Conservation (phyloP, 108 stramenopile species). For the Cyclostephanos invisitatus region DNA sequence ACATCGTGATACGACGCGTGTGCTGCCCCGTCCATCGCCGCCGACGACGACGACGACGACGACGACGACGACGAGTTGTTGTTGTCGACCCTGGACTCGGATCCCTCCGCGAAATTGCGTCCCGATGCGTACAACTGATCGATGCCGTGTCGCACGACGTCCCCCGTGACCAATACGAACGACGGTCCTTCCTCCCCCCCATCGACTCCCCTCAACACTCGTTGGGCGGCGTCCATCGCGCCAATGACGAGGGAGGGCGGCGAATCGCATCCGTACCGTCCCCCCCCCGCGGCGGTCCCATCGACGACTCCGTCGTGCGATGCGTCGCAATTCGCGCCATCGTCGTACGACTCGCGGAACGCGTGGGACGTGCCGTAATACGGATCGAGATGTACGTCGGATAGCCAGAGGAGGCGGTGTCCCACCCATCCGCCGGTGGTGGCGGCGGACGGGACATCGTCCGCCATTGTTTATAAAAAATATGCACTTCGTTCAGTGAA, state of each 20-base stretch:
- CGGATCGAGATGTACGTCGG: conserved; percentile 73
- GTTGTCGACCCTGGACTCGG: not conserved
- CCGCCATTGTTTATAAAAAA: no score
- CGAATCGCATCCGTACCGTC: conserved; percentile 49
- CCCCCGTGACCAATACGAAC: conserved; percentile 62
- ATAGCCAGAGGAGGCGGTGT: conserved; percentile 68
- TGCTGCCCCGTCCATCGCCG: not conserved
- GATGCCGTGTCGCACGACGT: conserved; percentile 47
- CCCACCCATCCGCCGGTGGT: no score
- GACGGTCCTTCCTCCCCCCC: conserved; percentile 7
- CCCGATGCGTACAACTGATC: conserved; percentile 15
- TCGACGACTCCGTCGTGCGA: not conserved
- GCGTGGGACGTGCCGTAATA: conserved; percentile 54
- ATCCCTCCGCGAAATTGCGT: not conserved
- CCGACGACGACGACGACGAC: not conserved
- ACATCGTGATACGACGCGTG: not conserved
- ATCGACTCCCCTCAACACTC: conserved; percentile 1
- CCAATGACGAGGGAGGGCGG: conserved; percentile 22
- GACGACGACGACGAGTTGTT: no score
- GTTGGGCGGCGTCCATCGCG: conserved; percentile 23
- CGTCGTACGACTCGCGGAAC: conserved; percentile 9
- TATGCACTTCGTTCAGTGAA: no score
- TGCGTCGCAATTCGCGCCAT: conserved; percentile 7
- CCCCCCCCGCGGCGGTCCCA: not conserved
- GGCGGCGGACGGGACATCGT: no score